Evolutionary conservation across 2,329 filamentous ascomycete genomes (phyloP).

Genomic region (Phaeoacremonium minimum): DNA sequence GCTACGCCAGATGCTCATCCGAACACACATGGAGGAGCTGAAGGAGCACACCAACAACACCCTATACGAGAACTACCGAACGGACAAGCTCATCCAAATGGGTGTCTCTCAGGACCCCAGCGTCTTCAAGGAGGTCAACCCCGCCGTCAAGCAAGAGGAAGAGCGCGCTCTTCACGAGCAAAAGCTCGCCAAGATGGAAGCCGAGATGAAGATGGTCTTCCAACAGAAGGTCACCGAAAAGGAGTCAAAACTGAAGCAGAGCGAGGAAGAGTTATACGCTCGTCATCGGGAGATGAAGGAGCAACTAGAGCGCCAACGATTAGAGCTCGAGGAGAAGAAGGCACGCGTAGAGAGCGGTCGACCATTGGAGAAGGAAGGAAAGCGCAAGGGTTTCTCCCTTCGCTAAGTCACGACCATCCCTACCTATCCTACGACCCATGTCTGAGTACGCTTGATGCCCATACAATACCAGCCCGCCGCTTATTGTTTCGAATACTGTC

Average conservation of each 20-base stretch:
- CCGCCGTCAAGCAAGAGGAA: constrained; percentile 99
- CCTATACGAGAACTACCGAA: constrained; percentile 99
- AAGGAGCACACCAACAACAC: constrained; percentile 99
- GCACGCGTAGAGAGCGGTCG: constrained; percentile 87
- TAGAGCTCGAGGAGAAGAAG: constrained; percentile 99
- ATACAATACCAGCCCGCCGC: constrained; percentile 56
- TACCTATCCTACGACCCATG: constrained; percentile 40
- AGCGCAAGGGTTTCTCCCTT: constrained; percentile 99
- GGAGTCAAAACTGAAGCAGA: constrained; percentile 99
- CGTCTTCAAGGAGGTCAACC: constrained; percentile 99
- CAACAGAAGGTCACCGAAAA: constrained; percentile 99
- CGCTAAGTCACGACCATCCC: constrained; percentile 56
- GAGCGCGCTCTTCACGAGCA: constrained; percentile 97
- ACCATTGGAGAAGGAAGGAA: constrained; percentile 94
- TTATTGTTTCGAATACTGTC: constrained; percentile 40
- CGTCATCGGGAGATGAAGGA: constrained; percentile 99
- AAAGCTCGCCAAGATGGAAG: constrained; percentile 99
- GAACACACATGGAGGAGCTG: constrained; percentile 99
- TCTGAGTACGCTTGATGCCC: constrained; percentile 55
- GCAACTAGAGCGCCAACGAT: constrained; percentile 89
- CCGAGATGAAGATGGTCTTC: constrained; percentile 99
- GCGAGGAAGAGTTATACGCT: constrained; percentile 97
- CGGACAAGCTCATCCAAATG: constrained; percentile 98
- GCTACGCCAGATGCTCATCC: constrained; percentile 98
- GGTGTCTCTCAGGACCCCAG: constrained; percentile 97